Evolutionary conservation across 768 basidiomycete genomes (phyloP), one percentile per base, ranked within the genome.

Genomic region (Leccinum barrowsii): DNA sequence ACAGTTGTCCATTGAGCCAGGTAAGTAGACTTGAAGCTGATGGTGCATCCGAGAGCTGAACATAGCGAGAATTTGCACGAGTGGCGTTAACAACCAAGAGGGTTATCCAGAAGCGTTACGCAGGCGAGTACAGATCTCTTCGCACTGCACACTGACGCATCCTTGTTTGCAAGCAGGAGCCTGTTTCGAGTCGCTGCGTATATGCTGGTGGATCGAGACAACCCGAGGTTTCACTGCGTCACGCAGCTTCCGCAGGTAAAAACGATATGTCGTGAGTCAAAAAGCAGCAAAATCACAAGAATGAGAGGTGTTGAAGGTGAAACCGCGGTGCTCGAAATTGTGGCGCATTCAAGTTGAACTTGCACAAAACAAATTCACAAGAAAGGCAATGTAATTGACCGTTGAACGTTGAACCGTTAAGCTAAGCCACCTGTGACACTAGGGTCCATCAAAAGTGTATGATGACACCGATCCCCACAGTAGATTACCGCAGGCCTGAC

Each of bases 51-150:
- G 37, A 50, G 28, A 6, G 37, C 7, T n/a, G 12, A 17, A 24
- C 50, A 19, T 24, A 13, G 19, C 47, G 24, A 42, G 26, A 17
- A 35, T 51, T 44, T 44, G 47, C 10, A 1, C 28, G 47, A 58
- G 66, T 61, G 53, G 63, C 52, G 47, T 54, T 37, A 7, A 6
- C 37, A 17, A 57, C 40, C 40, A 48, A 7, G 19, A 11, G 42
- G 17, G 7, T 4, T 22, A 2, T 6, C 17, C 3, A 32, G 42
- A 19, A 42, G 32, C 21, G 17, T 11, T 52, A 19, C 28, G 24
- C 12, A 67, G 65, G 56, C 52, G 24, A 64, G 65, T 56, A 56
- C 13, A 55, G 1, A n/a, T 35, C 3, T 49, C 52, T 52, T 37
- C 0, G n/a, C 28, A 34, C 7, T 55, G 15, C 1, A 17, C 13